Percentiles rank a stretch among this genome's conserved stretches.
These are phyloP conservation scores for Scleroderma bovista DNA, from an alignment of 768 basidiomycete genomes.

Conservation along the genomic window DNA sequence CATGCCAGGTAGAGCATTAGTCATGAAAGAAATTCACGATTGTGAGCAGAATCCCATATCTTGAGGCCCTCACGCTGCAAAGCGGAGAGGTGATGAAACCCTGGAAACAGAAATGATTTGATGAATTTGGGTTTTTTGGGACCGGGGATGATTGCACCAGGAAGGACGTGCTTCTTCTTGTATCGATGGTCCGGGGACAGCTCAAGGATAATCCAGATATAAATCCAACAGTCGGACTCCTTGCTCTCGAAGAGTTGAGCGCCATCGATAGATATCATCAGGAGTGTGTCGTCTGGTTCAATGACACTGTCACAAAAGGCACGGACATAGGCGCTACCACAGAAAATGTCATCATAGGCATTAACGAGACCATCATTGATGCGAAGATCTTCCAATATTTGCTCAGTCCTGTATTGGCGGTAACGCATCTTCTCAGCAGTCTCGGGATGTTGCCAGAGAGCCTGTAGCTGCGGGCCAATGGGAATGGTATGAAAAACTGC, in stretches of 20 bases:
- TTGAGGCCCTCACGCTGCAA: constrained; percentile 15
- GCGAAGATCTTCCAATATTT: background rate
- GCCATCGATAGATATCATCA: constrained; percentile 35
- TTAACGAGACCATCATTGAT: background rate
- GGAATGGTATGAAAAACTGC: background rate
- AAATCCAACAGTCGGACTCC: constrained; percentile 13
- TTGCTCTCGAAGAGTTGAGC: constrained; percentile 32
- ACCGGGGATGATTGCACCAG: constrained; percentile 26
- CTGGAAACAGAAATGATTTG: constrained; percentile 19
- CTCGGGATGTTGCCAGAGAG: background rate
- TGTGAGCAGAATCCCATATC: constrained; percentile 15
- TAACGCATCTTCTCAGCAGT: no score
- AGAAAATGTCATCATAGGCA: background rate
- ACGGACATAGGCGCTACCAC: background rate
- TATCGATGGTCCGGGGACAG: background rate
- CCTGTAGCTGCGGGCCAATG: background rate
- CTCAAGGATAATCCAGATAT: constrained; percentile 37
- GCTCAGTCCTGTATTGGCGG: no score
- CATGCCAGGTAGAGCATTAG: constrained; percentile 14
- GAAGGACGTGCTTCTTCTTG: constrained; percentile 20
- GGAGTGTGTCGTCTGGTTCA: constrained; percentile 20
- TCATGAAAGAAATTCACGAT: constrained; percentile 2
- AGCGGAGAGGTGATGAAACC: constrained; percentile 11
- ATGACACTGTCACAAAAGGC: background rate
- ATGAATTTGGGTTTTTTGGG: constrained; percentile 30